Base-by-base conservation (phyloP, 1,284 basidiomycete species). In the Fomitopsis schrenkii region DNA sequence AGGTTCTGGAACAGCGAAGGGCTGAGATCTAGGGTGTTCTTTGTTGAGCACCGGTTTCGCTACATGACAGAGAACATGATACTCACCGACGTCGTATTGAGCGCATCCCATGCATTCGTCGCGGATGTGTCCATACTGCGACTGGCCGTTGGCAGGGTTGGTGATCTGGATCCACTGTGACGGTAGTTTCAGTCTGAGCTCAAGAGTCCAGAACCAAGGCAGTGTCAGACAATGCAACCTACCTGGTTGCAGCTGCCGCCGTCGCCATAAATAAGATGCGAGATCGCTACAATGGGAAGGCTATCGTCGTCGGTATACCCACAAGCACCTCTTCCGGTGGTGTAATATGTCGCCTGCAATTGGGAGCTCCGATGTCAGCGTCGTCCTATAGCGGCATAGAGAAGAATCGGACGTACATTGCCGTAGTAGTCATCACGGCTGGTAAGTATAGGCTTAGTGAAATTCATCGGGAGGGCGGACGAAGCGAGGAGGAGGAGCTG, bases 301-400 rank as follows among this genome's bases (percentile, higher is more conserved):
- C 63, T 70, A 59, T 73, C 62, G 44, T 62, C 64, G 64, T 78
- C 76, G 28, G 64, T 72, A 62, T 73, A 61, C 28, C 78, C 78
- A 61, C 79, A 80, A 53, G 72, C 76, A 41, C 79, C 79, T 36
- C 78, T 72, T 50, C 78, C 79, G 57, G 75, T 72, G 48, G 73
- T 50, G 63, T 74, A 79, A 71, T 73, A 79, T 44, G 77, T 79
- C 30, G 77, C 78, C 76, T 80, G 38, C 38, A 40, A 1, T 10
- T 40, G 8, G 9, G 9, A 14, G 9, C 38, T 33, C 8, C 38
- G 38, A 40, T 10, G 38, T 40, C 12, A 40, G 12, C 14, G 38
- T 6, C 12, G 38, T 10, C 9, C 22, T 22, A 15, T 14, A 40
- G 14, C 38, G 9, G 38, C 14, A 15, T 10, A 8, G 38, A 40